Evolutionary conservation across 208 protist species (phyloP).

Genomic region (Acanthamoeba culbertsoni): DNA sequence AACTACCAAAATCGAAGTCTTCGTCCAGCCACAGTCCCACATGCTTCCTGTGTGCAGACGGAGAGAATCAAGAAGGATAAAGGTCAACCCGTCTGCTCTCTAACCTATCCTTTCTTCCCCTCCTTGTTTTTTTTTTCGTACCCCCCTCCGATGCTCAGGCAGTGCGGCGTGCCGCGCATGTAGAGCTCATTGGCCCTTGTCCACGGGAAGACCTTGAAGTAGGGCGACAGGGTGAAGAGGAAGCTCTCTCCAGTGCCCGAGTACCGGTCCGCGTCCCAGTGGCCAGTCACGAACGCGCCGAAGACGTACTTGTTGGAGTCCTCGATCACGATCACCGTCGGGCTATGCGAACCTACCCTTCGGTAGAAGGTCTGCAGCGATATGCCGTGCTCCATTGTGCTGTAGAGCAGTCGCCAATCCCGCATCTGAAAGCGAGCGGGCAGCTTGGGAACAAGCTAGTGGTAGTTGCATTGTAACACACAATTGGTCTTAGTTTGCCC

Average conservation of each 20-base stretch:
- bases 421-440: background rate
- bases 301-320: constrained; percentile 43
- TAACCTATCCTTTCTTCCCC: too few relatives aligned
- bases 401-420: constrained; percentile 30
- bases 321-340: constrained; percentile 23
- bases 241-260: constrained; percentile 43
- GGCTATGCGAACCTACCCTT: background rate
- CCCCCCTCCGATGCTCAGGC: constrained; percentile 65
- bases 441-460: background rate
- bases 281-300: constrained; percentile 1
- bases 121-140: background rate
- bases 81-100: too few relatives aligned
- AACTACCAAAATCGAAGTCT: constrained; percentile 57
- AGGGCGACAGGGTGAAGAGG: constrained; percentile 27
- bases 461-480: background rate
- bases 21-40: constrained; percentile 60
- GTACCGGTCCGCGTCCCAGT: background rate
- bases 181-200: constrained; percentile 62
- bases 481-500: background rate
- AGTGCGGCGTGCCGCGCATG: constrained; percentile 9
- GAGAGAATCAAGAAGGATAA: background rate
- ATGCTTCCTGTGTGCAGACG: background rate
- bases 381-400: constrained; percentile 55
- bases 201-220: constrained; percentile 58
- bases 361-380: constrained; percentile 21